Base-by-base conservation (phyloP, 2,329 filamentous ascomycete genomes). In the Exophiala sp. region DNA sequence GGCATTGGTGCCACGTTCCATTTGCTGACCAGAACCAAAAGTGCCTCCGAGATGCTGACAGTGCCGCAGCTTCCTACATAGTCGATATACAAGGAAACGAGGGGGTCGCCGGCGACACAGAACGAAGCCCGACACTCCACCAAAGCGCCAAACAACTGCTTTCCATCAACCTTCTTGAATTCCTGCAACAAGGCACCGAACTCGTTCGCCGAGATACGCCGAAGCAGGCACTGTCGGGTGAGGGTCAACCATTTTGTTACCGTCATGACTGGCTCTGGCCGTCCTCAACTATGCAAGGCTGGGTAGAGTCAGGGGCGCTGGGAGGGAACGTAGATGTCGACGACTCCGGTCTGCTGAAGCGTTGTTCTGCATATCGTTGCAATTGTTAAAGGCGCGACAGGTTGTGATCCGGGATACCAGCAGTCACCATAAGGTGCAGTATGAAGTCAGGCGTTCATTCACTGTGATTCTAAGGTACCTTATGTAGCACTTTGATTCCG, bases 251-350 rank as follows among this genome's bases (percentile, higher is more conserved):
- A 53, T 43, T 54, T 56, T 9, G 52, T 69, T 63, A 51, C 68
- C 63, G 53, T 68, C 68, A 43, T 71, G 62, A 11, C 42, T 35
- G 30, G 6, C 19, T 14, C 7, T 13, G 19, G 21, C 38, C 8
- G 7, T 19, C 3, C 7, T 16, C 9, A 18, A 8, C 14, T 13
- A 37, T 8, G n/a, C n/a, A n/a, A n/a, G n/a, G n/a, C n/a, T n/a
- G n/a, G n/a, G n/a, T n/a, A n/a, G n/a, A n/a, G 10, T 27, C 24
- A 27, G 10, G 24, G 24, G 6, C 5, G 24, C 10, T 5, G 5
- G 24, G 6, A 27, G 24, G 6, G 24, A 27, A 27, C 6, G 24
- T 27, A 5, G 24, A 27, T 27, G 24, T 27, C 5, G 24, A 27
- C 10, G 24, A n/a, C 24, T 27, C 10, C 10, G 6, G 10, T 27